Base-by-base conservation (phyloP, 2,329 filamentous ascomycete species). In the Fusarium virguliforme region DNA sequence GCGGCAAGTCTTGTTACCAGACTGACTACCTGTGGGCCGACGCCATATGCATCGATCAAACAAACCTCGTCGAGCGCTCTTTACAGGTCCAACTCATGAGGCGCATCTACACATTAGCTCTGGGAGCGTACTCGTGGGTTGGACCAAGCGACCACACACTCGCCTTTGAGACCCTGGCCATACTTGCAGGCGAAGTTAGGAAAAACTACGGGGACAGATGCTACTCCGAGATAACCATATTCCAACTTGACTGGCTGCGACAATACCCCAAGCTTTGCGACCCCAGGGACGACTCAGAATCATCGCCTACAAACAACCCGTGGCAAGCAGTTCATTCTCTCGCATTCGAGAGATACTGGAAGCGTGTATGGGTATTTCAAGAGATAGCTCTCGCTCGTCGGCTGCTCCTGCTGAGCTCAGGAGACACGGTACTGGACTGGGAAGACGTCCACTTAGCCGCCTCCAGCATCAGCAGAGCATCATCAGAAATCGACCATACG, bases 401-500 rank as follows among this genome's bases (percentile, higher is more conserved):
- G 4, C 24, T 46, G 2, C 13, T 26, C 13, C 28, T 46, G 8
- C 24, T 46, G 3, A 46, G 41, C 24, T 46, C 41, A 46, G 41
- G 41, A n/a, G 41, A 46, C 41, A 46, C 4, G 6, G 10, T 6
- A 9, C 3, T 46, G 41, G 41, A 8, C 8, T 46, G 24, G 24
- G 41, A 46, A 13, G 24, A 46, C 9, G 8, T 28, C 3, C 4
- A 5, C 3, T 13, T 26, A 1, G 41, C 12, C 22, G 2, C 24
- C 1, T 3, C 1, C 4, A n/a, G 41, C 24, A 9, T 46, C 7
- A 5, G 1, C 9, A 3, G 3, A 4, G 18, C 24, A 18, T 4
- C 22, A 4, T 8, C 8, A 6, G 10, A 43, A 43, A 12, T 13
- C 18, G 3, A 13, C 5, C 22, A 3, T 10, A 13, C 9, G 18